These are phyloP conservation scores for Talaromyces thailandensis DNA, from an alignment of 495 filamentous ascomycete species.

Conservation along the genomic window DNA sequence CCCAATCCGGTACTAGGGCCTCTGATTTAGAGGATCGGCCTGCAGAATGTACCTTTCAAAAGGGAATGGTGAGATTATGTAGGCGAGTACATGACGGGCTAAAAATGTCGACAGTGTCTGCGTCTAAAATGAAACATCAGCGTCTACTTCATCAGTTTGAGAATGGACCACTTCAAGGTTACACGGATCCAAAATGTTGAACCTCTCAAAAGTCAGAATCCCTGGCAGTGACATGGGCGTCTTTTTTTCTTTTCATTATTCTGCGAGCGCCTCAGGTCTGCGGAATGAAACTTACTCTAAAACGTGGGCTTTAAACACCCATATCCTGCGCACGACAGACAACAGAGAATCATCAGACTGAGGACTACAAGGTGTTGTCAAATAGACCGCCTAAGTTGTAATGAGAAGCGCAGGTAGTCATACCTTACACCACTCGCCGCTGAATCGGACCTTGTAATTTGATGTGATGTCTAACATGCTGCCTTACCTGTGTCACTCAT, in stretches of 20 bases:
- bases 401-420: neutral
- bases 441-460: neutral
- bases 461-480: neutral
- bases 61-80: neutral
- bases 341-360: neutral
- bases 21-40: neutral
- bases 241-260: neutral
- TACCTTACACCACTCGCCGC: neutral
- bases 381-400: neutral
- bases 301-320: neutral
- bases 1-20: neutral
- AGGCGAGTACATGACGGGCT: no score
- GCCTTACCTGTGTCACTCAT: neutral
- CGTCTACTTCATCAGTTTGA: neutral
- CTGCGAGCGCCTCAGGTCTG: neutral
- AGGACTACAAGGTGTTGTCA: neutral
- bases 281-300: neutral
- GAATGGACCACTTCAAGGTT: neutral
- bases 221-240: no score
- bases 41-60: neutral
- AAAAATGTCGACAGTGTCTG: no score
- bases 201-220: neutral
- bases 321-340: neutral
- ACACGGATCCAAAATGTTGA: neutral
- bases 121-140: neutral